A percentile compares a stretch with the other conserved stretches of the same genome.
Conservation (phyloP, 306 rosid genomes). For the Malus sieversii region DNA sequence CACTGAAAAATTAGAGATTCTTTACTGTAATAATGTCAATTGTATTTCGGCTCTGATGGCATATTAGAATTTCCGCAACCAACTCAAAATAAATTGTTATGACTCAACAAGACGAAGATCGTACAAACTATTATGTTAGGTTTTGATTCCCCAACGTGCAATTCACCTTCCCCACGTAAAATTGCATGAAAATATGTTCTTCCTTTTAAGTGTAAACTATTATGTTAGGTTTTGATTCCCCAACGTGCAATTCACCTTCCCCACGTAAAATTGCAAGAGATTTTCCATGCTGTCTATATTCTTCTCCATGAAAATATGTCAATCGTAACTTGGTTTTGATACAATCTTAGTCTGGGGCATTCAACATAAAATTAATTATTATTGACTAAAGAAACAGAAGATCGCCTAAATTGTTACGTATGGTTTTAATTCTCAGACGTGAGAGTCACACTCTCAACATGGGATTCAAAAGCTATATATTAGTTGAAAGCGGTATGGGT, state of each 20-base stretch:
- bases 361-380: not conserved
- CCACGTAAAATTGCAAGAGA: not conserved
- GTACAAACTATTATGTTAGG: not conserved
- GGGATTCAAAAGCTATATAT: not conserved
- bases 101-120: too few relatives aligned
- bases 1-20: not conserved
- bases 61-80: not conserved
- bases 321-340: too few relatives aligned
- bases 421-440: not conserved
- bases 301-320: not conserved
- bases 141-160: not conserved
- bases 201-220: too few relatives aligned
- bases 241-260: not conserved
- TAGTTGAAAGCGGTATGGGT: not conserved
- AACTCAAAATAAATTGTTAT: too few relatives aligned
- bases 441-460: not conserved
- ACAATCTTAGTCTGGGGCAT: not conserved
- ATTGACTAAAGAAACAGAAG: not conserved
- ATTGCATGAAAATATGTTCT: too few relatives aligned
- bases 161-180: too few relatives aligned
- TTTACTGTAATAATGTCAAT: not conserved
- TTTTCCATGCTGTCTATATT: too few relatives aligned
- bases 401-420: too few relatives aligned
- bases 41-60: too few relatives aligned
- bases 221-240: too few relatives aligned